A percentile compares a stretch with the other conserved stretches of the same genome.
Evolutionary conservation across 805 yeast genomes (phyloP).

Genomic region (Candida jianshihensis): DNA sequence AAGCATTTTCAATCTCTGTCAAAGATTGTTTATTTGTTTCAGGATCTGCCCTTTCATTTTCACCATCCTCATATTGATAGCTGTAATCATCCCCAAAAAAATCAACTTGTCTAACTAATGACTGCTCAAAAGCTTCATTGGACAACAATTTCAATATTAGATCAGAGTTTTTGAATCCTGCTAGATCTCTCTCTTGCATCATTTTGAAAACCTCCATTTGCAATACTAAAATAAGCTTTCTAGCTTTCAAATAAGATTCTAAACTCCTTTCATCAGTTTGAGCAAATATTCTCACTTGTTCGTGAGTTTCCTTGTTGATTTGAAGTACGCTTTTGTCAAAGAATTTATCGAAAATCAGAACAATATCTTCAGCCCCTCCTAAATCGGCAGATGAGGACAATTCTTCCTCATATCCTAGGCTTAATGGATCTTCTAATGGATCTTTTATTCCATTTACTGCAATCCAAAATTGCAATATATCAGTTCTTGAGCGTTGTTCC

Average conservation of each 20-base stretch:
- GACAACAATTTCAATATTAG: conserved; percentile 47
- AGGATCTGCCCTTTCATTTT: conserved; percentile 1
- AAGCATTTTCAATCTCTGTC: conserved; percentile 27
- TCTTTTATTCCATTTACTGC: conserved; percentile 62
- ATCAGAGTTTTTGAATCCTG: conserved; percentile 55
- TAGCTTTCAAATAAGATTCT: conserved; percentile 41
- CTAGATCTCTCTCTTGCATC: conserved; percentile 47
- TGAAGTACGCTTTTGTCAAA: conserved; percentile 28
- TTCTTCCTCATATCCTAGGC: conserved; percentile 23
- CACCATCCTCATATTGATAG: background rate
- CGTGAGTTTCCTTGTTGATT: conserved; percentile 21
- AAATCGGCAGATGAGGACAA: conserved; percentile 30
- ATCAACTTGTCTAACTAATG: conserved; percentile 22
- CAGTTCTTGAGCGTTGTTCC: conserved; percentile 40
- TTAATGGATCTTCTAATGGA: conserved; percentile 50
- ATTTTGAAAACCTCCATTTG: conserved; percentile 47
- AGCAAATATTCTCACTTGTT: conserved; percentile 33
- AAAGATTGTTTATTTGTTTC: conserved; percentile 2
- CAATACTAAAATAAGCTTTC: conserved; percentile 50
- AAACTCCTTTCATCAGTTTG: conserved; percentile 12
- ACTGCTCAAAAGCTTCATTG: conserved; percentile 29
- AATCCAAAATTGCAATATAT: conserved; percentile 55
- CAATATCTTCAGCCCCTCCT: conserved; percentile 44
- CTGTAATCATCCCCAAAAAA: conserved; percentile 7
- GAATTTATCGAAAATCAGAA: conserved; percentile 38